phyloP scores from a whole-genome alignment of 805 yeast genomes.

The Suhomyces canberraensis region DNA sequence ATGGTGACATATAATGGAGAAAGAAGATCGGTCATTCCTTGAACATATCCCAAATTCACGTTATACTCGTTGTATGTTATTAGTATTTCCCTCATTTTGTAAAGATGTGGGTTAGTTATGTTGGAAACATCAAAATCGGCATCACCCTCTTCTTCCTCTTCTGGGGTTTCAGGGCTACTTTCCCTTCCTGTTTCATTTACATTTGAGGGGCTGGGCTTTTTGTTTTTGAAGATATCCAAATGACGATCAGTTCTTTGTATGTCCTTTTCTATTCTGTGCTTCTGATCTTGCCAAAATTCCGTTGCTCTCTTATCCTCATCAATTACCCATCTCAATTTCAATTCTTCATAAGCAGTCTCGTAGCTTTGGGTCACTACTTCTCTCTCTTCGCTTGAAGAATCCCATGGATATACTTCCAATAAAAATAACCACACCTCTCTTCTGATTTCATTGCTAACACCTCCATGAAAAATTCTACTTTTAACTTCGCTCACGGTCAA shows the following conservation, averaged over 20 bases:
- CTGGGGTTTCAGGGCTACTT: constrained; percentile 34
- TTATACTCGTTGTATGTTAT: constrained; percentile 85
- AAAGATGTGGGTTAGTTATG: constrained; percentile 73
- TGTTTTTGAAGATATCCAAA: constrained; percentile 55
- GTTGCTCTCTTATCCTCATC: constrained; percentile 48
- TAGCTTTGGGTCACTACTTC: constrained; percentile 53
- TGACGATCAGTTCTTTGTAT: constrained; percentile 87
- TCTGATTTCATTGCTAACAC: constrained; percentile 58
- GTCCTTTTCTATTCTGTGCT: constrained; percentile 87
- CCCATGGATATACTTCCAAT: constrained; percentile 87
- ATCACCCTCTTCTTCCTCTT: constrained; percentile 30
- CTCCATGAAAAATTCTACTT: constrained; percentile 87
- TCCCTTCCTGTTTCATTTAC: constrained; percentile 22
- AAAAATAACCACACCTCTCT: constrained; percentile 83
- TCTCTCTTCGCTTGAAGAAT: constrained; percentile 68
- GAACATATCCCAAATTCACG: constrained; percentile 86
- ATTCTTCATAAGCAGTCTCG: constrained; percentile 56
- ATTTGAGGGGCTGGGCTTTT: constrained; percentile 44
- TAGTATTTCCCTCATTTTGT: constrained; percentile 69
- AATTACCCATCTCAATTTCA: constrained; percentile 66
- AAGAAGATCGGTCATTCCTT: constrained; percentile 94
- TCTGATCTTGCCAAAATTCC: constrained; percentile 86
- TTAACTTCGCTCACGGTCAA: constrained; percentile 78
- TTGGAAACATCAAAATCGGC: constrained; percentile 58
- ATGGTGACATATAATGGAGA: constrained; percentile 72